Base-by-base conservation (phyloP, 2,329 filamentous ascomycete genomes). In the Zalaria sp. region DNA sequence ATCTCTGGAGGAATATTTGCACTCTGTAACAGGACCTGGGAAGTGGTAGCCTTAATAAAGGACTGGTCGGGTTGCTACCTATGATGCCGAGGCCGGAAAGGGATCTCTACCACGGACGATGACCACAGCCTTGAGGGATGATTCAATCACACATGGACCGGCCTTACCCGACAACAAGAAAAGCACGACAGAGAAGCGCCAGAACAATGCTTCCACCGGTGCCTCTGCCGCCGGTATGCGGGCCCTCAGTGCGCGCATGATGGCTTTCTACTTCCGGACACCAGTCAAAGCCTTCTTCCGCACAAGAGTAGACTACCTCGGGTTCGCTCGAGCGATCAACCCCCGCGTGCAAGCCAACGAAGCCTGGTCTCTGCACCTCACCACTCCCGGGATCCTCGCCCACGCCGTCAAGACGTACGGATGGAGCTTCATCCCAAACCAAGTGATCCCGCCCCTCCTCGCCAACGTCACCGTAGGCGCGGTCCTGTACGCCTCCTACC, bases 261-360 rank as follows among this genome's bases (percentile, higher is more conserved):
- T 94, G 42, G 81, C 86, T 25, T 94, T 94, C 53, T 95, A 93
- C 64, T 95, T 94, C 57, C 73, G 87, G 43, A 85, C 86, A 0
- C 88, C 88, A 1, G 83, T 87, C 41, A 94, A 94, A 63, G 83
- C 87, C 10, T 95, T 95, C 58, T 93, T 95, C 63, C 77, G 85
- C 46, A 88, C 84, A 1, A 71, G 88, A 44, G 86, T 95, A 48
- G 88, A 95, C 66, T 94, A 87, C 18, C 18, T 18, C 71, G 74
- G 73, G 42, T 78, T 78, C 62, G 75, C 75, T 26, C 63, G 74
- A 57, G 75, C 75, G 44, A 75, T 80, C 53, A 77, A 75, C 50
- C 76, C 76, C 5, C 65, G 67, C 49, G 61, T 69, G 7, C 58
- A 66, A 45, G 60, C 64, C 35, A 58, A 64, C 31, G 58, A 64